Percentiles rank a stretch among this genome's conserved stretches.
Evolutionary conservation across 2,329 filamentous ascomycete species (phyloP).

Genomic region (Trichophyton schoenleinii): DNA sequence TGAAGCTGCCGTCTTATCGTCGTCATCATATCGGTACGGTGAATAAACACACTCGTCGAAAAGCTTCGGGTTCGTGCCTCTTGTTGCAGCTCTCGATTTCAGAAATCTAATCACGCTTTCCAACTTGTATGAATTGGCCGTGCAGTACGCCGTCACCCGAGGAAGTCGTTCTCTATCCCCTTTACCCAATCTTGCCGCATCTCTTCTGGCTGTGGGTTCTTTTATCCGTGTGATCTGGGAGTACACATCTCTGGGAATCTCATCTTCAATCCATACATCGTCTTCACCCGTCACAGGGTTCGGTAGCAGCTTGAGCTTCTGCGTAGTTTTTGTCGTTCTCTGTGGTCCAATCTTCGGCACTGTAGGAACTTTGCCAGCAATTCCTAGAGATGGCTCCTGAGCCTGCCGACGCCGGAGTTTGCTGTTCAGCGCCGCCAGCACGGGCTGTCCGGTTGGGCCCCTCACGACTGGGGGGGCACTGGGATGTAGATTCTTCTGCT

Average conservation of each 20-base stretch:
- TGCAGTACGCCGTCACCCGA: slow-evolving; percentile 91
- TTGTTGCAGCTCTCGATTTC: slow-evolving; percentile 66
- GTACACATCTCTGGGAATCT: slow-evolving; percentile 90
- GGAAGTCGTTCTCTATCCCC: slow-evolving; percentile 79
- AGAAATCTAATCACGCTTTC: slow-evolving; percentile 82
- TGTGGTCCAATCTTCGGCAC: slow-evolving; percentile 77
- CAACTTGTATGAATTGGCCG: slow-evolving; percentile 80
- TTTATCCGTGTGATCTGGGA: slow-evolving; percentile 97
- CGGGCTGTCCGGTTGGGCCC: slow-evolving; percentile 37
- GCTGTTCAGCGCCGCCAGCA: slow-evolving; percentile 71
- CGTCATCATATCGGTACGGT: slow-evolving; percentile 66
- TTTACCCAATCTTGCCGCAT: slow-evolving; percentile 85
- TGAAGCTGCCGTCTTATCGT: slow-evolving; percentile 26
- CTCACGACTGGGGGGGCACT: slow-evolving; percentile 26
- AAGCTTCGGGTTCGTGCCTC: slow-evolving; percentile 73
- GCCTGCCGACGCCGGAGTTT: slow-evolving; percentile 80
- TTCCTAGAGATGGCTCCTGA: slow-evolving; percentile 42
- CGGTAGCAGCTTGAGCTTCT: slow-evolving; percentile 94
- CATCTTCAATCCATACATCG: slow-evolving; percentile 67
- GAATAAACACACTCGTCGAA: slow-evolving; percentile 98
- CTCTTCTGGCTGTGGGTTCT: slow-evolving; percentile 80
- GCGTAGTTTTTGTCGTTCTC: slow-evolving; percentile 83
- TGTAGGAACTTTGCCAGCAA: slow-evolving; percentile 24
- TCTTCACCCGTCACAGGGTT: slow-evolving; percentile 67
- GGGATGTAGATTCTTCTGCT: slow-evolving; percentile 31